phyloP scores from a whole-genome alignment of 1,139 yeast species.

The Saccharomyces hybrid region DNA sequence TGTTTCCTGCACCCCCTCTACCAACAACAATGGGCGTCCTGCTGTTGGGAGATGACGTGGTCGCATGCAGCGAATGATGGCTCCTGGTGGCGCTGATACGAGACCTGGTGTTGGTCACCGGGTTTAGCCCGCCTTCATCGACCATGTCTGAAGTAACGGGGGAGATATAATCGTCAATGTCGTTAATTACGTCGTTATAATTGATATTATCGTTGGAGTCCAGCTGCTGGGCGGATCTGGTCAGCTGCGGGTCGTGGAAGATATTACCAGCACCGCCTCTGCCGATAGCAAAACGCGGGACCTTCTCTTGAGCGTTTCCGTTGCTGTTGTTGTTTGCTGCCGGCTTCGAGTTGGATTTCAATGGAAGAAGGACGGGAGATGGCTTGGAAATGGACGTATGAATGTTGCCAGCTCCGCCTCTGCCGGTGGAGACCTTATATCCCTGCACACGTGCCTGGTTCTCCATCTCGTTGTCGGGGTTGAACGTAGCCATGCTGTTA shows the following conservation, averaged over 20 bases:
- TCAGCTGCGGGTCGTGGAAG: constrained; percentile 54
- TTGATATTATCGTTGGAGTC: constrained; percentile 33
- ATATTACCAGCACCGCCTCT: constrained; percentile 80
- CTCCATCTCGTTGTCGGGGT: neutral
- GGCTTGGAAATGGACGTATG: constrained; percentile 40
- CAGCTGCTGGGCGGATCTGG: constrained; percentile 66
- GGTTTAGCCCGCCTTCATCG: constrained; percentile 6
- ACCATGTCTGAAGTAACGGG: constrained; percentile 10
- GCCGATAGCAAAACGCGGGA: constrained; percentile 50
- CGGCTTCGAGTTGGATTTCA: constrained; percentile 40
- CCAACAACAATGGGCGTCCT: constrained; percentile 13
- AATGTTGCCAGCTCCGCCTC: constrained; percentile 79
- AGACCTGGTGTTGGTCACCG: constrained; percentile 1
- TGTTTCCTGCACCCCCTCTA: constrained; percentile 4
- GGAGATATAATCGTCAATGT: constrained; percentile 22
- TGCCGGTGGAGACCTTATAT: constrained; percentile 48
- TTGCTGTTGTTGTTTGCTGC: neutral
- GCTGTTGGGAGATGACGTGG: neutral
- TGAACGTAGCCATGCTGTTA: neutral
- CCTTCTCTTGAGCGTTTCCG: neutral
- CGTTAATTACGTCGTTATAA: constrained; percentile 7
- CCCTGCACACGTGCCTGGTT: constrained; percentile 1
- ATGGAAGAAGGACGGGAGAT: constrained; percentile 49
- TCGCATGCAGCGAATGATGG: neutral
- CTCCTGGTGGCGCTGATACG: neutral